These are phyloP conservation scores for Arabidopsis thaliana DNA, from an alignment of 345 rosid genomes.

Conservation along the genomic window DNA sequence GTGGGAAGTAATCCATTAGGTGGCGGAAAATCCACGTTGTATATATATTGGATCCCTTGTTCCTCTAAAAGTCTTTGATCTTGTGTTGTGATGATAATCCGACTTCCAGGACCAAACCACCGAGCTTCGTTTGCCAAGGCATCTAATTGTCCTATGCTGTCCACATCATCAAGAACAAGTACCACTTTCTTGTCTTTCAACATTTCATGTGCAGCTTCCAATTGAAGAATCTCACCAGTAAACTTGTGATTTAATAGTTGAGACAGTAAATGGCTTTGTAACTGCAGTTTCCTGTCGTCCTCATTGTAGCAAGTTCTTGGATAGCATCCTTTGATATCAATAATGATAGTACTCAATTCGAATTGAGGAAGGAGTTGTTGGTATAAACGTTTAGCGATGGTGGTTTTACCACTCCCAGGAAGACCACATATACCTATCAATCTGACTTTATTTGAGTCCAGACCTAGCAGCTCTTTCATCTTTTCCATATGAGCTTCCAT, in stretches of 20 bases:
- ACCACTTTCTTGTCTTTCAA: background rate
- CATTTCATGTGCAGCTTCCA: background rate
- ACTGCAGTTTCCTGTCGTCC: constrained; percentile 24
- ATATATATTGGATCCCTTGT: background rate
- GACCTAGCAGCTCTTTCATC: background rate
- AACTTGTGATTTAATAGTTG: too few species aligned
- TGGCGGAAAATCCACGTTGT: background rate
- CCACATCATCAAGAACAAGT: constrained; percentile 7
- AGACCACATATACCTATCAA: background rate
- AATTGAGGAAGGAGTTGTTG: too few species aligned
- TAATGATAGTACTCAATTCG: too few species aligned
- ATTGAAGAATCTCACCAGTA: background rate
- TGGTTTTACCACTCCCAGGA: background rate
- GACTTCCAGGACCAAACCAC: constrained; percentile 21
- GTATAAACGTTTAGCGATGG: too few species aligned
- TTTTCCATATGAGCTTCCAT: background rate
- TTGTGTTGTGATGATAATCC: background rate
- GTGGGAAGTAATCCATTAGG: background rate
- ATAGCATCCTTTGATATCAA: background rate
- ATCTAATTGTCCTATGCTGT: background rate
- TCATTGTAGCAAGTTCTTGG: background rate
- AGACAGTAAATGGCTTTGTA: background rate
- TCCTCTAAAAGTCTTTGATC: background rate
- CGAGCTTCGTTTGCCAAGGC: background rate
- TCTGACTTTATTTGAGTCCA: background rate